Base-by-base conservation (phyloP, 2,329 filamentous ascomycete species). In the Monosporascus sp. region DNA sequence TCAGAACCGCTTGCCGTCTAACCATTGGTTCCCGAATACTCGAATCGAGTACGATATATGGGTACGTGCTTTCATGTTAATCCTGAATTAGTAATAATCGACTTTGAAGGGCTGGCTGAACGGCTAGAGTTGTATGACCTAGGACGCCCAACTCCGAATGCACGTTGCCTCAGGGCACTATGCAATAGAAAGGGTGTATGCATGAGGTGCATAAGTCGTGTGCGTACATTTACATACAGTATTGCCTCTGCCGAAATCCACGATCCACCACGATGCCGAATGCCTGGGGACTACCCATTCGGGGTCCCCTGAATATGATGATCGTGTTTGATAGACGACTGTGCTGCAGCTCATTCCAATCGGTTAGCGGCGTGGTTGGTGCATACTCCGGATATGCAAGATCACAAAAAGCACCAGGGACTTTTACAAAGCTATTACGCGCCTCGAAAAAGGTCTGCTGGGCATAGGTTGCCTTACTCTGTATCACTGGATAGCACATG, bases 81-180 rank as follows among this genome's bases (percentile, higher is more conserved):
- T 44, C 53, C 56, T 57, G 53, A 52, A 58, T 57, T 53, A 58
- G 34, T 54, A 58, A 57, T 54, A 51, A 41, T 40, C 50, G 50
- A 48, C 46, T 51, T 41, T 44, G 57, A 51, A 55, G 52, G 52
- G 24, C 50, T 56, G 65, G 61, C 62, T 64, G 61, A 61, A 62
- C 60, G 58, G 60, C 57, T 60, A 59, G 61, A 52, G 49, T 66
- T 44, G 63, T 67, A 55, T 44, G 34, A 67, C 64, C 45, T 50
- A 57, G 48, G 58, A 55, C 56, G 50, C 52, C 50, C 55, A 54
- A 60, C 60, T 66, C 64, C 64, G 62, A 64, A 61, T 57, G 56
- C 56, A 56, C 56, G 48, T 53, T 53, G 62, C 64, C 58, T 64
- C 52, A 51, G 57, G 49, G 11, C 11, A 3, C 9, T 48, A 55